Percentiles rank a stretch among this genome's conserved stretches.
phyloP scores from a whole-genome alignment of 75 land plant genomes.

The Selaginella tamariscina region DNA sequence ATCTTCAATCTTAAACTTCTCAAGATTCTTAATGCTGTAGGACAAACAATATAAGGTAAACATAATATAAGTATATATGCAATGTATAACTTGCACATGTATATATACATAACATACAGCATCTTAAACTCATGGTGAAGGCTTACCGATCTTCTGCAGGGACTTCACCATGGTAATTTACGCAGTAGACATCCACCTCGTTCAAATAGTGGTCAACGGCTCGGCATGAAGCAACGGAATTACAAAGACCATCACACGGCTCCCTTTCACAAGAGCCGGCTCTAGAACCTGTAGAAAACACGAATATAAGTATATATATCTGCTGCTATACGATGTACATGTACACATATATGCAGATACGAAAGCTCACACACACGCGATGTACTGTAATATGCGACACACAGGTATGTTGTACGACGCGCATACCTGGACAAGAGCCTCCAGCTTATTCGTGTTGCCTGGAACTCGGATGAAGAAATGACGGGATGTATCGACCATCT shows the following conservation, averaged over 20 bases:
- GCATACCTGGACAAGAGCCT: conserved; percentile 68
- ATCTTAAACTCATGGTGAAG: conserved; percentile 7
- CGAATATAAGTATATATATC: too few species aligned
- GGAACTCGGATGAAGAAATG: conserved; percentile 85
- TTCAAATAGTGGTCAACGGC: conserved; percentile 91
- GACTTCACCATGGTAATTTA: conserved; percentile 97
- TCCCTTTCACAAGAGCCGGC: conserved; percentile 86
- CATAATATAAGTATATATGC: background rate
- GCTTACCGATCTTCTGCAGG: conserved; percentile 87
- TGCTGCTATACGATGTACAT: too few species aligned
- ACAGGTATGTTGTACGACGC: too few species aligned
- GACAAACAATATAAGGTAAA: background rate
- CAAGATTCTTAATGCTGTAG: conserved; percentile 77
- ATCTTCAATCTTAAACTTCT: conserved; percentile 74
- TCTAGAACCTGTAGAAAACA: conserved; percentile 73
- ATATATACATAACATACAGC: background rate
- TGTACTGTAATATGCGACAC: too few species aligned
- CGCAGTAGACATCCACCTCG: conserved; percentile 68
- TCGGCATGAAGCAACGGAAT: conserved; percentile 88
- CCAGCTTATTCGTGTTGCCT: conserved; percentile 89
- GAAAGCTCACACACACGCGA: too few species aligned
- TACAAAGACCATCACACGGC: conserved; percentile 92
- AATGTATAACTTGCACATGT: background rate
- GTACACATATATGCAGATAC: too few species aligned
- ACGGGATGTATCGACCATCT: conserved; percentile 75